phyloP scores from a whole-genome alignment of 805 yeast species.

The Saccharomyces jurei region DNA sequence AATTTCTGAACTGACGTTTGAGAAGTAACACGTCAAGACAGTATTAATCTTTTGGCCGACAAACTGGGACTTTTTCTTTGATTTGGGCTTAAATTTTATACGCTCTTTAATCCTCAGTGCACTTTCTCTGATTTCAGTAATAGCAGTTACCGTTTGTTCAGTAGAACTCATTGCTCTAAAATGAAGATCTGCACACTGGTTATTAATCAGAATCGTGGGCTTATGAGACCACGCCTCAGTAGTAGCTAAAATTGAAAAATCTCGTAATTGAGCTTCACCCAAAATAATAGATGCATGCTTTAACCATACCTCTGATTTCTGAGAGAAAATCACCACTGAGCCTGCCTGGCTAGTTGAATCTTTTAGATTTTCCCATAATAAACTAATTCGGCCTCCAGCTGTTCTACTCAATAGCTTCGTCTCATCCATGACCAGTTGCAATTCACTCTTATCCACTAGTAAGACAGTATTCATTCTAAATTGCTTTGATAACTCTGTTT shows the following conservation, averaged over 20 bases:
- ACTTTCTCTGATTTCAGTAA: constrained; percentile 11
- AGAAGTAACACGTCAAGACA: constrained; percentile 6
- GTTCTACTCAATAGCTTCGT: constrained; percentile 12
- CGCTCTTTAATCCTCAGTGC: constrained; percentile 1
- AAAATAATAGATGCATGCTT: constrained; percentile 12
- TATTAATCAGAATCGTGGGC: constrained; percentile 13
- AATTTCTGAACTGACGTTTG: constrained; percentile 20
- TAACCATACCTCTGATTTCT: constrained; percentile 16
- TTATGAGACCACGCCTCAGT: constrained; percentile 12
- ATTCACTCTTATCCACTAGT: constrained; percentile 17
- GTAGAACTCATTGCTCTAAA: constrained; percentile 19
- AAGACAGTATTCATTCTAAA: constrained; percentile 15
- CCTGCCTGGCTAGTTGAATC: constrained; percentile 18
- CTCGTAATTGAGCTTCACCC: constrained; percentile 16
- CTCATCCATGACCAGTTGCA: constrained; percentile 12
- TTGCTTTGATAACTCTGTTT: constrained; percentile 2
- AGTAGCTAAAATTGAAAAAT: constrained; percentile 12
- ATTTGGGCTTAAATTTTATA: not conserved
- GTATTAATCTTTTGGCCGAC: not conserved
- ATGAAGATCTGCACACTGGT: constrained; percentile 16
- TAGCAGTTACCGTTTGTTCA: constrained; percentile 8
- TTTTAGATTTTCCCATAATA: constrained; percentile 15
- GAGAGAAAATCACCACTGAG: constrained; percentile 17
- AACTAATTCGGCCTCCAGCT: constrained; percentile 13
- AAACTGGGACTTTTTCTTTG: constrained; percentile 3